Conservation (phyloP, 441 rosid species). For the Euphorbia celastroides region DNA sequence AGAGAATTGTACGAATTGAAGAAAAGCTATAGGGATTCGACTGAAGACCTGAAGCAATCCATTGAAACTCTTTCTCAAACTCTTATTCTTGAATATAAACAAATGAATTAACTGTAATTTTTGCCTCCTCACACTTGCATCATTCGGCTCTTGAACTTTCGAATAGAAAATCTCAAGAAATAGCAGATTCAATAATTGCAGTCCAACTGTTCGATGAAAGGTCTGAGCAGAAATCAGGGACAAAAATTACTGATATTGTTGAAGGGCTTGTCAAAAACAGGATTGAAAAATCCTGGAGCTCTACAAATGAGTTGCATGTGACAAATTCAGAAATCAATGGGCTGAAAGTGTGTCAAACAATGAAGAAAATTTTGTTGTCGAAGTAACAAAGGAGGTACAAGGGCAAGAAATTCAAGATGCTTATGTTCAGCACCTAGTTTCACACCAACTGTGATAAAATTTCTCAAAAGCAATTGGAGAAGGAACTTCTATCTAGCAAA, state of each 20-base stretch:
- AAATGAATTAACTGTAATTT: no score
- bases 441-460: not conserved
- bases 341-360: not conserved
- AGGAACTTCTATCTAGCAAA: not conserved
- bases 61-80: no score
- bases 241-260: not conserved
- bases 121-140: no score
- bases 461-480: not conserved
- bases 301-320: not conserved
- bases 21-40: no score
- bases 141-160: no score
- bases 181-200: no score
- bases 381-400: not conserved
- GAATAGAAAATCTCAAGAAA: no score
- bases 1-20: no score
- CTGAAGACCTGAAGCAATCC: no score
- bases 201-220: no score
- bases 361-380: not conserved
- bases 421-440: not conserved
- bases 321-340: not conserved
- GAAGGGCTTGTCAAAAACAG: not conserved
- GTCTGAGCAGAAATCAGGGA: not conserved
- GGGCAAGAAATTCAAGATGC: not conserved
- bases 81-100: no score
- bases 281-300: not conserved